Evolutionary conservation across 352 stramenopile species (phyloP).

Genomic region (Pelagophyceae sp.): DNA sequence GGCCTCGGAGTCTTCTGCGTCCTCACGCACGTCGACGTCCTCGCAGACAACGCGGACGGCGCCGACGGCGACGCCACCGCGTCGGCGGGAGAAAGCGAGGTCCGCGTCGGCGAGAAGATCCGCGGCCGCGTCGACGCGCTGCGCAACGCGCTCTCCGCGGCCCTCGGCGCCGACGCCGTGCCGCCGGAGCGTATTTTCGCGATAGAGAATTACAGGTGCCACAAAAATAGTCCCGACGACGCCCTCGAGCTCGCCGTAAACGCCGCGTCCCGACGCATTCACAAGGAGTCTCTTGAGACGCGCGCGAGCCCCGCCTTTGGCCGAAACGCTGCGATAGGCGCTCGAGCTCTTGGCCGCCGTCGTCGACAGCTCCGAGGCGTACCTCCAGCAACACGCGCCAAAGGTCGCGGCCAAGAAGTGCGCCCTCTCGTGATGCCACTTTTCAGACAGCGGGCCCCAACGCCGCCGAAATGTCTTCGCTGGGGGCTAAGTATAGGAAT

Average conservation of each 20-base stretch:
- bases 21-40: slow-evolving; percentile 11
- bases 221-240: not conserved
- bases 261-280: too few relatives aligned
- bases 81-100: not conserved
- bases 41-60: not conserved
- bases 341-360: not conserved
- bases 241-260: slow-evolving; percentile 10
- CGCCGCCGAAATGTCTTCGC: too few relatives aligned
- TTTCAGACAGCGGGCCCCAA: too few relatives aligned
- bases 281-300: too few relatives aligned
- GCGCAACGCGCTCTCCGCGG: not conserved
- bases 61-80: not conserved
- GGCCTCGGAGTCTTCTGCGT: not conserved
- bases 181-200: not conserved
- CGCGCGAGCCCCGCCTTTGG: too few relatives aligned
- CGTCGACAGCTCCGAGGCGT: not conserved
- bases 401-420: too few relatives aligned
- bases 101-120: not conserved
- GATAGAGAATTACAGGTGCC: not conserved
- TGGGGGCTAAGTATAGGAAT: too few relatives aligned
- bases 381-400: too few relatives aligned
- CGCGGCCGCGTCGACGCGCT: not conserved
- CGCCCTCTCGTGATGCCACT: too few relatives aligned
- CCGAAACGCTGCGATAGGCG: too few relatives aligned
- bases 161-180: not conserved